Evolutionary conservation across 768 basidiomycete species (phyloP).

Genomic region (Boletus sp.): DNA sequence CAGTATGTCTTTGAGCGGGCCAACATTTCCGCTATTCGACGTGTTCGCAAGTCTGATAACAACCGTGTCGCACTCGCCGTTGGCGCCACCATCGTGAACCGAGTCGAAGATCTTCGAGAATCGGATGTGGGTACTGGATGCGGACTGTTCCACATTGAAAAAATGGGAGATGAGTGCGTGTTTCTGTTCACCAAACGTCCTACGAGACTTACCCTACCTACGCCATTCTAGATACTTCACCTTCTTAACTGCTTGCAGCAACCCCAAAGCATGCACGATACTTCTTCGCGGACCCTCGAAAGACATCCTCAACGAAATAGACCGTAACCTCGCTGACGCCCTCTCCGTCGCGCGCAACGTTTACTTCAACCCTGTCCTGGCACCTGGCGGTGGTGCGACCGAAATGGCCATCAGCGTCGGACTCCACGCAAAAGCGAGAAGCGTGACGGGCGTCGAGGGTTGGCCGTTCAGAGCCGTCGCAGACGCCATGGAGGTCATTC

Average conservation of each 20-base stretch:
- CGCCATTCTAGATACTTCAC: constrained; percentile 79
- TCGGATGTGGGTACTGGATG: constrained; percentile 90
- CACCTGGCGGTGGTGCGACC: constrained; percentile 94
- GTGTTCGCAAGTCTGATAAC: constrained; percentile 98
- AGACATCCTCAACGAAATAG: constrained; percentile 97
- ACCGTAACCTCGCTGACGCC: constrained; percentile 95
- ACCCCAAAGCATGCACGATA: constrained; percentile 97
- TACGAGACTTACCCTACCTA: not conserved
- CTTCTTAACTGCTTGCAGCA: constrained; percentile 88
- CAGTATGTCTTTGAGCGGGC: constrained; percentile 87
- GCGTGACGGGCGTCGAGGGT: constrained; percentile 82
- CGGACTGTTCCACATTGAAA: constrained; percentile 95
- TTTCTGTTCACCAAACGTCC: not conserved
- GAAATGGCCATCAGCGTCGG: constrained; percentile 97
- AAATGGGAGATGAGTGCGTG: constrained; percentile 89
- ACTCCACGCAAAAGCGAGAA: constrained; percentile 74
- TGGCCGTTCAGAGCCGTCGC: constrained; percentile 92
- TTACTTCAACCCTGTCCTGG: constrained; percentile 92
- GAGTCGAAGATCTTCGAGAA: constrained; percentile 91
- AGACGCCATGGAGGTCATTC: constrained; percentile 97
- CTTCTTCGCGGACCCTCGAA: constrained; percentile 97
- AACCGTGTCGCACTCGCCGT: constrained; percentile 96
- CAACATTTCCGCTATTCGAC: constrained; percentile 87
- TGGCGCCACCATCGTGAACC: constrained; percentile 96
- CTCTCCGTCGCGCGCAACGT: constrained; percentile 98